Percentiles rank a stretch among this genome's conserved stretches.
Evolutionary conservation across 2,329 filamentous ascomycete species (phyloP).

Genomic region (Fusarium fracticaudum): DNA sequence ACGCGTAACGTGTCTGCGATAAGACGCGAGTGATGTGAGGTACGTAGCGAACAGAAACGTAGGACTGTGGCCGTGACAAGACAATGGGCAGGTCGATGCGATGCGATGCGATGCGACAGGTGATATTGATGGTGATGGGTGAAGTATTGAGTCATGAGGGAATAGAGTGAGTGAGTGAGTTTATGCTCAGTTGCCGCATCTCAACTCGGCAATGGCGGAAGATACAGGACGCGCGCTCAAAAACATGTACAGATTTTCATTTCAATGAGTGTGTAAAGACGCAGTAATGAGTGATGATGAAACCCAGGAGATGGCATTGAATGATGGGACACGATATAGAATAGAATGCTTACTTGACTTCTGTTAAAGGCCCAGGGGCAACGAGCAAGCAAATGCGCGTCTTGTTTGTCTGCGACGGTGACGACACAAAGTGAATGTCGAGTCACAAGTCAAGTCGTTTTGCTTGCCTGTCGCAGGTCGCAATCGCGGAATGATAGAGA

Average conservation of each 20-base stretch:
- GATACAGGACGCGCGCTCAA: conserved; percentile 24
- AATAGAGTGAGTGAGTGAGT: neutral
- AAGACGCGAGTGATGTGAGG: conserved; percentile 7
- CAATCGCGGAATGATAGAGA: conserved; percentile 13
- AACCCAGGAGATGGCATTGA: neutral
- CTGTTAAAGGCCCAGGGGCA: conserved; percentile 7
- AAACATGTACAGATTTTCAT: conserved; percentile 11
- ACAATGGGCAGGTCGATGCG: neutral
- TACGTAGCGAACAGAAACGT: conserved; percentile 7
- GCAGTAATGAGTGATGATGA: neutral
- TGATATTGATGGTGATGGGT: neutral
- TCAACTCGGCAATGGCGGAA: conserved; percentile 31
- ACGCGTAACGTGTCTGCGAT: conserved; percentile 19
- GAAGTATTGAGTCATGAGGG: conserved; percentile 4
- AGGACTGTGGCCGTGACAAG: conserved; percentile 1
- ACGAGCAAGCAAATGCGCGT: conserved; percentile 32
- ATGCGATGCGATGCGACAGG: neutral
- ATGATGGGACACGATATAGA: neutral
- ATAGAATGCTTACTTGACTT: conserved; percentile 25
- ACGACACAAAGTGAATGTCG: conserved; percentile 30
- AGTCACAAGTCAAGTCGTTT: conserved; percentile 2
- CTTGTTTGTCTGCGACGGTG: conserved; percentile 25
- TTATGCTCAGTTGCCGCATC: conserved; percentile 18
- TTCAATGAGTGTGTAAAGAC: neutral
- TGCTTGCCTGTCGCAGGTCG: conserved; percentile 13